Evolutionary conservation across 495 filamentous ascomycete species (phyloP).

Genomic region (Pyrenula aspistea): DNA sequence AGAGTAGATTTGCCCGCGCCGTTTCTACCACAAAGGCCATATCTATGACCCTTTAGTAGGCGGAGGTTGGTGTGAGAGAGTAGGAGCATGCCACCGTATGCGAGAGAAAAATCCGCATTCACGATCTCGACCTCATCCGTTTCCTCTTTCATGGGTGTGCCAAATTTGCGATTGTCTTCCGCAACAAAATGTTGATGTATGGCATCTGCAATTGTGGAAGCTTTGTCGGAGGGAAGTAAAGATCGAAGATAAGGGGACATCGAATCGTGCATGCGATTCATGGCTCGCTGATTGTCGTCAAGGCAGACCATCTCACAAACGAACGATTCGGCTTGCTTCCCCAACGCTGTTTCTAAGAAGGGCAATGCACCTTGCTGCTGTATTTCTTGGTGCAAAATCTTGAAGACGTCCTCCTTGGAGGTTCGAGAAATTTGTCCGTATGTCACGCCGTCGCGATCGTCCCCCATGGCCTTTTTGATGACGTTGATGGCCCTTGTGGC

Average conservation of each 20-base stretch:
- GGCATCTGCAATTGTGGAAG: conserved; percentile 47
- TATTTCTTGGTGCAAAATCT: conserved; percentile 61
- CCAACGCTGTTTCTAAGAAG: conserved; percentile 48
- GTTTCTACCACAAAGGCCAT: conserved; percentile 93
- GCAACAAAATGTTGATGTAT: conserved; percentile 61
- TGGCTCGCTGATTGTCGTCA: conserved; percentile 72
- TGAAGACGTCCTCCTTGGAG: conserved; percentile 64
- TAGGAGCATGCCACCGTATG: conserved; percentile 96
- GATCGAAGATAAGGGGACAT: conserved; percentile 64
- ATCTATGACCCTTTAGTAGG: conserved; percentile 89
- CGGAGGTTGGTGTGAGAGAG: conserved; percentile 93
- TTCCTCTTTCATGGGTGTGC: conserved; percentile 71
- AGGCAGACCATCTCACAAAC: conserved; percentile 80
- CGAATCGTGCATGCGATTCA: conserved; percentile 54
- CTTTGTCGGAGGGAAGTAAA: conserved; percentile 46
- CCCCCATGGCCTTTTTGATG: conserved; percentile 88
- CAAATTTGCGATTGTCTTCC: conserved; percentile 79
- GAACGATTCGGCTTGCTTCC: conserved; percentile 57
- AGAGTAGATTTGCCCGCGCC: conserved; percentile 97
- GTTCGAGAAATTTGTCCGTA: conserved; percentile 51
- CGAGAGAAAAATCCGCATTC: conserved; percentile 94
- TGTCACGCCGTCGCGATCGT: conserved; percentile 45
- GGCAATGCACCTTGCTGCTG: conserved; percentile 52
- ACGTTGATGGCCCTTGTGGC: conserved; percentile 71
- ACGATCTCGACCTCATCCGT: conserved; percentile 88